Base-by-base conservation (phyloP, 768 basidiomycete species). In the Tremella fuciformis region DNA sequence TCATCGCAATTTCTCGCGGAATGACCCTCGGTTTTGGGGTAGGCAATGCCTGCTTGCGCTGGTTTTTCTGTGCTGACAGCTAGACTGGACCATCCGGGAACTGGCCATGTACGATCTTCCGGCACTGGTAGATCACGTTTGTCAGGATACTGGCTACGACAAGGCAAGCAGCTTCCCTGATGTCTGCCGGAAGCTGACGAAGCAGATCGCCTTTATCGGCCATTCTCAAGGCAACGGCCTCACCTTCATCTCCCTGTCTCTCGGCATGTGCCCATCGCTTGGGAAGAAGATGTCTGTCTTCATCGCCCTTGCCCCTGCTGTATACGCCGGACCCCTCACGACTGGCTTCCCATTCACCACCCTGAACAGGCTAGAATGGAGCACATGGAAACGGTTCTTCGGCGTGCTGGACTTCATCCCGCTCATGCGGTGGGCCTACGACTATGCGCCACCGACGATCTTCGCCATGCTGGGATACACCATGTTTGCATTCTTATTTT, bases 181-280 rank as follows among this genome's bases (percentile, higher is more conserved):
- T n/a, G n/a, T n/a, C n/a, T n/a, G n/a, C n/a, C n/a, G n/a, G n/a
- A n/a, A 39, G 9, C 54, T 41, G 19, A 57, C 39, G 11, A 29
- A 8, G 1, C 63, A 80, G 78, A 78, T 81, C 54, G 81, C 76
- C 18, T 81, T 81, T 67, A 80, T 82, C 57, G 81, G 81, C 22
- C 81, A 82, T 59, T 82, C 81, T 16, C 81, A 82, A 69, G 81
- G 81, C 21, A 81, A 81, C 67, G 81, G 80, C 0, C 72, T 80
- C 8, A 78, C 80, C 46, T 82, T 82, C 66, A 77, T 81, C 64
- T 80, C 80, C 7, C 77, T 82, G 37, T 80, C 80, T 0, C 68
- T 78, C 22, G 81, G 81, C 22, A 81, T 82, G 79, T 77, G 80
- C 18, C 81, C 81, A 3, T 77, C 79, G 16, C 65, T 82, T 2